Conservation (phyloP, 2,329 filamentous ascomycete genomes). For the Colletotrichum sp. region DNA sequence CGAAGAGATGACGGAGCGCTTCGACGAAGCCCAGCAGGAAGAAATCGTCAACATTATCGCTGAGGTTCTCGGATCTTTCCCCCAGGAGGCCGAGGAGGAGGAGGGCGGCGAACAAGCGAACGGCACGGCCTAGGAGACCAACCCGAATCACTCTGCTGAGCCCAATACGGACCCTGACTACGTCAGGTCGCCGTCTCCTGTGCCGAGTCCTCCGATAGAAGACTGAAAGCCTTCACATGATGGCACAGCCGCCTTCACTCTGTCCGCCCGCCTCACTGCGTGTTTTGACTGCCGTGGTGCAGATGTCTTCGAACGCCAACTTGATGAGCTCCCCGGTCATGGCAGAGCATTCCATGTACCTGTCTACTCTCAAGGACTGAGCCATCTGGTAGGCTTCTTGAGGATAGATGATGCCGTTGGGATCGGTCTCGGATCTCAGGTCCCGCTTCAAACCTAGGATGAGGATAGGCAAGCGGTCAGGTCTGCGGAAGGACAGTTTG, state of each 20-base stretch:
- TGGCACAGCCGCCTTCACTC: constrained; percentile 58
- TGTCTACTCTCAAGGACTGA: constrained; percentile 64
- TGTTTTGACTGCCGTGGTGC: constrained; percentile 57
- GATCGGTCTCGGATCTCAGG: constrained; percentile 61
- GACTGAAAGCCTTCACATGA: constrained; percentile 44
- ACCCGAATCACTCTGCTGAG: background rate
- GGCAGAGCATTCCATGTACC: constrained; percentile 69
- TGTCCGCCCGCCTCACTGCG: constrained; percentile 53
- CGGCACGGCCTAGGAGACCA: constrained; percentile 33
- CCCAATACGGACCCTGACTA: background rate
- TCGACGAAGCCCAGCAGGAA: constrained; percentile 62
- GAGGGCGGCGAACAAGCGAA: constrained; percentile 40
- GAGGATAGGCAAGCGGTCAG: constrained; percentile 57
- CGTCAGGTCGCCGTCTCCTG: background rate
- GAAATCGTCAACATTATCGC: constrained; percentile 62
- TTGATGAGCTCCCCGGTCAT: constrained; percentile 63
- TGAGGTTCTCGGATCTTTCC: constrained; percentile 62
- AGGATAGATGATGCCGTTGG: constrained; percentile 65
- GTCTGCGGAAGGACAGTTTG: constrained; percentile 50
- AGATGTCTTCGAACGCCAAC: constrained; percentile 66
- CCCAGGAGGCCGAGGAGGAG: constrained; percentile 29
- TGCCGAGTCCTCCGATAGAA: background rate
- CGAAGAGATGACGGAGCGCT: constrained; percentile 68
- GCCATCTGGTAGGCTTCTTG: constrained; percentile 63
- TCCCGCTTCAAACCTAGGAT: constrained; percentile 67